These are phyloP conservation scores for Colletotrichum melonis DNA, from an alignment of 2,329 filamentous ascomycete species.

Conservation along the genomic window DNA sequence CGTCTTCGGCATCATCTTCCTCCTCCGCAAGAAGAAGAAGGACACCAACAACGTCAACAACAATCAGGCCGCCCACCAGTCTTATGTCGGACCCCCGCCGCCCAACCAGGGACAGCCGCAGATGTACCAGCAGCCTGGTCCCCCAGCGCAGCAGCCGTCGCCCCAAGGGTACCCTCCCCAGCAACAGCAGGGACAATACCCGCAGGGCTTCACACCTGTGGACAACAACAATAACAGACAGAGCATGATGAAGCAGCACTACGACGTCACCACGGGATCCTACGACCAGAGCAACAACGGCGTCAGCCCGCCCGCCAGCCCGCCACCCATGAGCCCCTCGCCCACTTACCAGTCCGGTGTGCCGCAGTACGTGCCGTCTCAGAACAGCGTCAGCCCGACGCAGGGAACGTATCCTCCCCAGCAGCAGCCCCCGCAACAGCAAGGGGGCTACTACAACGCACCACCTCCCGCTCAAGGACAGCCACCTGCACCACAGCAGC, in stretches of 20 bases:
- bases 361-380: constrained; percentile 12
- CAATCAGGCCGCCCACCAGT: background rate
- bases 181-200: constrained; percentile 2
- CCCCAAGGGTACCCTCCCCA: constrained; percentile 34
- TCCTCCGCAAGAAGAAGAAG: constrained; percentile 43
- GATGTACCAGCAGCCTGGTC: constrained; percentile 26
- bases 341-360: constrained; percentile 30
- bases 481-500: constrained; percentile 10
- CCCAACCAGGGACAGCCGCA: constrained; percentile 24
- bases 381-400: constrained; percentile 9
- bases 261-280: constrained; percentile 23
- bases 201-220: constrained; percentile 30
- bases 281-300: constrained; percentile 34
- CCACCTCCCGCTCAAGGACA: background rate
- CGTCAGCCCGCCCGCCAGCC: constrained; percentile 38
- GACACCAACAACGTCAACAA: background rate
- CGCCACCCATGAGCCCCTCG: constrained; percentile 34
- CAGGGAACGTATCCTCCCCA: constrained; percentile 5
- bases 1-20: constrained; percentile 41
- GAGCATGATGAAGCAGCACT: constrained; percentile 39
- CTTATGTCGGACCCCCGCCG: constrained; percentile 14
- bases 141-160: constrained; percentile 37
- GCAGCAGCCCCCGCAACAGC: constrained; percentile 14
- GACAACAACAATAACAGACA: constrained; percentile 36
- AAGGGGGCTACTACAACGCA: constrained; percentile 3